Base-by-base conservation (phyloP, 495 filamentous ascomycete species). In the Halenospora varia region DNA sequence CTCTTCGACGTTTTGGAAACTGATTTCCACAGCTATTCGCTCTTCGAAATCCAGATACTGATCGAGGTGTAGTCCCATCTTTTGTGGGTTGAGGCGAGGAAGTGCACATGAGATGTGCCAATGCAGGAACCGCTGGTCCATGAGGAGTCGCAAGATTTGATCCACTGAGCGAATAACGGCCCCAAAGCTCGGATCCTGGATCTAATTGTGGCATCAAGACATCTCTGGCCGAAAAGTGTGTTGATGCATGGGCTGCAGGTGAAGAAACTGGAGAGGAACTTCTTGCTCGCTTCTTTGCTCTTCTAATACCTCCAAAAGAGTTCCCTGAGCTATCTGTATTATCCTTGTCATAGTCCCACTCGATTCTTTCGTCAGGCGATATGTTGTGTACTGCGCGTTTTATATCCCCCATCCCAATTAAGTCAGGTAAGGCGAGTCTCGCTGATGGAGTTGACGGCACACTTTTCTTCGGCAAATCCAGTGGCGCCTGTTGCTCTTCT, bases 111-210 rank as follows among this genome's bases (percentile, higher is more conserved):
- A 89, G 71, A 55, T 86, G 79, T 23, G 81, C 76, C n/a, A 88
- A 74, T 10, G 68, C 71, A 57, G 72, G 83, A 64, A 75, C 82
- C 35, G 68, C 63, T 24, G 46, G 55, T 18, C 56, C 65, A 41
- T 66, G 57, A 20, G 70, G 75, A 25, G 67, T 68, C 2, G 72
- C 70, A 19, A 64, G 72, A 44, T 63, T 56, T 0, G 62, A 61
- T 2, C 65, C 35, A 62, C 60, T 58, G 20, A 73, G 53, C 26
- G 78, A 81, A 66, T 89, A 95, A 18, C 88, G 84, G 61, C 86
- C 89, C 92, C 90, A 96, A n/a, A 96, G 71, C 51, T 96, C 92
- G 26, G 83, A 71, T 0, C 88, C 88, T 23, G 93, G 87, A 69
- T 98, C 94, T 44, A 85, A 82, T 56, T 88, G 85, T 22, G 90